phyloP scores from a whole-genome alignment of 1,284 basidiomycete species.

The Ceratobasidium sp. region DNA sequence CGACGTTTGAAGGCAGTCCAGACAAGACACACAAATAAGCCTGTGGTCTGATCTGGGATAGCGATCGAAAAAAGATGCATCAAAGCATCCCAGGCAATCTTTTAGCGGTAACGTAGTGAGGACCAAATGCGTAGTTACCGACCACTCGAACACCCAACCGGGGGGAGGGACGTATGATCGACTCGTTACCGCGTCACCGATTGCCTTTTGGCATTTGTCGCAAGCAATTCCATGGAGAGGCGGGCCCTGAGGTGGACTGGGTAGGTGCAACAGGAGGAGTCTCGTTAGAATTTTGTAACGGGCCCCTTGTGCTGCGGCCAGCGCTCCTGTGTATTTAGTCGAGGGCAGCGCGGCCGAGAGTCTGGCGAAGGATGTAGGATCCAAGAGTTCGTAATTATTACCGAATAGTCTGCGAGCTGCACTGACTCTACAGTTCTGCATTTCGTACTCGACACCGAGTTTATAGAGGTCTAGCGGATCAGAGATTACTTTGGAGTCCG shows the following conservation, averaged over 20 bases:
- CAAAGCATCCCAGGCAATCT: not conserved
- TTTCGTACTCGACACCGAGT: slow-evolving; percentile 12
- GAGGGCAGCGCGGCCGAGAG: not conserved
- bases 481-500: not conserved
- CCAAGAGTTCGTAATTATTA: slow-evolving; percentile 3
- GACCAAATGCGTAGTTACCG: not conserved
- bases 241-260: no score
- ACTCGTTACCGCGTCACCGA: no score
- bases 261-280: no score
- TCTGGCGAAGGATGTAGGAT: not conserved
- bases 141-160: not conserved
- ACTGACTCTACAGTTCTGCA: slow-evolving; percentile 15
- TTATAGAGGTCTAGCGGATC: slow-evolving; percentile 8
- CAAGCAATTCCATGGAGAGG: no score
- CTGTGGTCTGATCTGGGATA: not conserved
- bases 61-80: slow-evolving; percentile 5
- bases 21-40: not conserved
- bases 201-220: no score
- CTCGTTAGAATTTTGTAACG: slow-evolving; percentile 25
- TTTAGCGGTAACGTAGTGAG: not conserved
- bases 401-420: not conserved
- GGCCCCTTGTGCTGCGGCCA: slow-evolving; percentile 25
- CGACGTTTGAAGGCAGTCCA: not conserved
- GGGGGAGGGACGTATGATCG: no score
- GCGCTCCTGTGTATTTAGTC: not conserved